Base-by-base conservation (phyloP, 2,329 filamentous ascomycete genomes). In the Graphium sp. region DNA sequence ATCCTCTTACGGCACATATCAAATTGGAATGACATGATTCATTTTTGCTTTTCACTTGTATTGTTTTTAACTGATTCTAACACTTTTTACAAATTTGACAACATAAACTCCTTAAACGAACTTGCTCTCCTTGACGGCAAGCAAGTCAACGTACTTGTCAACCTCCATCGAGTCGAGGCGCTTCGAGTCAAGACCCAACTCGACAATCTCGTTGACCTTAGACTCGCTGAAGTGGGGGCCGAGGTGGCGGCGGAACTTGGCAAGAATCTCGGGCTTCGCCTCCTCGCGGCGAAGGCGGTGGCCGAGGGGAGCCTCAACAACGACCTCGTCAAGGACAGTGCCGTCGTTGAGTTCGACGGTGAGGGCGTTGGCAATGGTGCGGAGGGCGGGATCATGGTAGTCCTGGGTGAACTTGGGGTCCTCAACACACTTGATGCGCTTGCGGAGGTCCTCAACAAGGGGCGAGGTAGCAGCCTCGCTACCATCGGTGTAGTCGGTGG, bases 341-440 rank as follows among this genome's bases (percentile, higher is more conserved):
- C 89, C 89, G 50, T 95, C 87, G 53, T 93, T 89, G 41, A 98
- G 67, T 45, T 78, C 87, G 34, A 98, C 85, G 18, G 85, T 94
- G 39, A 98, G 66, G 7, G 85, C 89, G 60, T 98, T 98, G 53
- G 84, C 83, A 57, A 98, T 98, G 55, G 84, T 94, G 44, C 89
- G 82, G 62, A 91, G 81, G 41, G 67, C 62, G 18, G 89, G 83
- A 62, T 95, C 69, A 52, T 98, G 89, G 73, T 98, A 98, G 56
- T 95, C 87, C 49, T 66, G 58, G 41, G 89, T 95, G 66, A 85
- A 95, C 56, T 87, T 70, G 33, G 83, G 79, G 58, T 98, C 89
- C 60, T 98, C 89, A 30, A 94, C 83, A 55, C 89, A 98, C 55
- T 73, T 74, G 62, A 98, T 95, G 63, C 81, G 82, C 62, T 91